Percentiles rank a stretch among this genome's conserved stretches.
Evolutionary conservation across 1,139 yeast species (phyloP).

Genomic region (Pichia sp.): DNA sequence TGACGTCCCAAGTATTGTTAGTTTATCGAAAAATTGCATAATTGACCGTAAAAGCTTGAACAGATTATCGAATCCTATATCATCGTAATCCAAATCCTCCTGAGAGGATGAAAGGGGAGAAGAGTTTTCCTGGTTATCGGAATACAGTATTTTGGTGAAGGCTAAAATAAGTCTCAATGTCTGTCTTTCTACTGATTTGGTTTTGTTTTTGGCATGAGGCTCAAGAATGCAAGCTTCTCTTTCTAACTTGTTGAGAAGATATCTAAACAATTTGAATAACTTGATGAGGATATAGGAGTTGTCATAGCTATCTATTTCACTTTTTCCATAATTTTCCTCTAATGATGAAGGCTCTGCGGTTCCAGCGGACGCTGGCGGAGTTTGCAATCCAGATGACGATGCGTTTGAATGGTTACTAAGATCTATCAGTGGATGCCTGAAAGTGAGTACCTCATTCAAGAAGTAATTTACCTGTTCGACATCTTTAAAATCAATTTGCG

Average conservation of each 20-base stretch:
- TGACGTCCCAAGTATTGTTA: conserved; percentile 19
- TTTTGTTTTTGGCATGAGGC: conserved; percentile 23
- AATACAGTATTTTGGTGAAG: conserved; percentile 30
- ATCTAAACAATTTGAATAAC: conserved; percentile 27
- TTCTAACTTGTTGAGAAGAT: conserved; percentile 24
- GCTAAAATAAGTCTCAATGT: conserved; percentile 28
- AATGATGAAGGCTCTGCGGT: neutral
- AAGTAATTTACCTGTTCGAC: conserved; percentile 17
- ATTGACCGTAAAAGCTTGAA: conserved; percentile 28
- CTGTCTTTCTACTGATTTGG: conserved; percentile 26
- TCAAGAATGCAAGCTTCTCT: conserved; percentile 26
- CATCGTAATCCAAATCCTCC: conserved; percentile 18
- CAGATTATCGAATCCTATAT: conserved; percentile 29
- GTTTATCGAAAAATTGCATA: conserved; percentile 22
- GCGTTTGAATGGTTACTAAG: neutral
- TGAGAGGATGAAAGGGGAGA: conserved; percentile 10
- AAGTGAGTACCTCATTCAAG: conserved; percentile 21
- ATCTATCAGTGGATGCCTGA: conserved; percentile 17
- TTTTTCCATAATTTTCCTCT: neutral
- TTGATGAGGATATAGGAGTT: conserved; percentile 31
- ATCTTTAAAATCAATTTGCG: conserved; percentile 18
- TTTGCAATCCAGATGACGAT: neutral
- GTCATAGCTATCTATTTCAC: conserved; percentile 22
- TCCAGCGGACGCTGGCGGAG: neutral
- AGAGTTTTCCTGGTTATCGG: conserved; percentile 19